phyloP scores from a whole-genome alignment of 2,329 filamentous ascomycete genomes.

The Epichloe baconii region DNA sequence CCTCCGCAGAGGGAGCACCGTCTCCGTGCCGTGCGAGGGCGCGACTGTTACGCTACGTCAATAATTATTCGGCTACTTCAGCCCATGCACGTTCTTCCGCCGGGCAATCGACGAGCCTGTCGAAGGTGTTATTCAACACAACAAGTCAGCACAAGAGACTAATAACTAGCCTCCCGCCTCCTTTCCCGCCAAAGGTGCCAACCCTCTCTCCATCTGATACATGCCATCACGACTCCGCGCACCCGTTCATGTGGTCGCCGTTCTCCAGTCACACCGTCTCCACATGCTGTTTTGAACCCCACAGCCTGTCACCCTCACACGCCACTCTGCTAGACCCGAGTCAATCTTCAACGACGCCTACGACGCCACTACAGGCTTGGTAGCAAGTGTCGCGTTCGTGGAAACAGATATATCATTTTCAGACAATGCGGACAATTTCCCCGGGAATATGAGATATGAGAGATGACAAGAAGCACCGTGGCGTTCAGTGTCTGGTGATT shows the following conservation, averaged over 20 bases:
- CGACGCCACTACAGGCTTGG: not conserved
- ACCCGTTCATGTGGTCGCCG: not conserved
- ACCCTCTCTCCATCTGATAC: not conserved
- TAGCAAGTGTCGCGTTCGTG: not conserved
- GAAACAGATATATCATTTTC: not conserved
- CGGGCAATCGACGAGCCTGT: too few species aligned
- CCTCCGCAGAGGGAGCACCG: not conserved
- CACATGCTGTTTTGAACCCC: not conserved
- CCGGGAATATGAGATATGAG: not conserved
- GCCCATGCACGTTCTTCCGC: too few species aligned
- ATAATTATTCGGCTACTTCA: too few species aligned
- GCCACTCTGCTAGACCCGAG: not conserved
- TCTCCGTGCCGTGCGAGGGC: not conserved
- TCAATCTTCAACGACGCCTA: not conserved
- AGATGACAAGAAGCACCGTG: not conserved
- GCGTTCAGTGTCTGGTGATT: not conserved
- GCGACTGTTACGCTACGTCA: not conserved
- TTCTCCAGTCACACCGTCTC: conserved; percentile 1
- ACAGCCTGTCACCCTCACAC: not conserved
- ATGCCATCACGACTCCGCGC: too few species aligned
- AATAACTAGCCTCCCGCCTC: too few species aligned
- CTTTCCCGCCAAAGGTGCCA: too few species aligned
- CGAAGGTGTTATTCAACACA: too few species aligned
- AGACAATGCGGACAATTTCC: not conserved
- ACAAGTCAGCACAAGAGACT: too few species aligned